Percentiles rank a stretch among this genome's conserved stretches.
These are phyloP conservation scores for Thozetella sp. DNA, from an alignment of 495 filamentous ascomycete genomes.

Conservation along the genomic window DNA sequence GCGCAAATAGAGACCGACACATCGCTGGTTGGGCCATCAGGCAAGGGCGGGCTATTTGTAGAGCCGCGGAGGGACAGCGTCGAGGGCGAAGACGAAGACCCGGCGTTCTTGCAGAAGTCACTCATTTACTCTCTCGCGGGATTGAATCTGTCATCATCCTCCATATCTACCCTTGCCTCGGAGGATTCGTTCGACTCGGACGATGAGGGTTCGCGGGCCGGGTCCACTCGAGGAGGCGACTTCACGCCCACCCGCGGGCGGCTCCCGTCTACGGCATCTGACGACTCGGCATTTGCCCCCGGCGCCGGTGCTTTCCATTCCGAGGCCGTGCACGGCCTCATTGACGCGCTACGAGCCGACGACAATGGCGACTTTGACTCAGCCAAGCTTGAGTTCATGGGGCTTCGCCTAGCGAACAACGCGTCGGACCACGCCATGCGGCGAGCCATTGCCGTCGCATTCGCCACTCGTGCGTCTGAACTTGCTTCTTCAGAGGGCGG, in stretches of 20 bases:
- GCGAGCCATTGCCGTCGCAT: slow-evolving; percentile 79
- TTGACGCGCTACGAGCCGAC: slow-evolving; percentile 68
- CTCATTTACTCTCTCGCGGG: slow-evolving; percentile 70
- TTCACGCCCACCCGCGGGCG: slow-evolving; percentile 34
- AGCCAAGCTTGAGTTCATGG: slow-evolving; percentile 87
- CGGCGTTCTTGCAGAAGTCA: slow-evolving; percentile 33
- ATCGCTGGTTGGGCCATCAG: slow-evolving; percentile 55
- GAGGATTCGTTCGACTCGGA: slow-evolving; percentile 40
- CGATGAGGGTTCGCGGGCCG: slow-evolving; percentile 26
- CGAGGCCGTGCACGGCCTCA: slow-evolving; percentile 81
- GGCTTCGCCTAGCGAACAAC: slow-evolving; percentile 84
- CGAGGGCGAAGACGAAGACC: slow-evolving; percentile 47
- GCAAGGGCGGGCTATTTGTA: slow-evolving; percentile 50
- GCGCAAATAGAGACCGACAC: slow-evolving; percentile 51
- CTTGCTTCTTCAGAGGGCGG: slow-evolving; percentile 61
- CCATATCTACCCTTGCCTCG: slow-evolving; percentile 65
- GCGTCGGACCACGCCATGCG: slow-evolving; percentile 87
- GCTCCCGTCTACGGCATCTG: slow-evolving; percentile 52
- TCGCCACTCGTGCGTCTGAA: slow-evolving; percentile 78
- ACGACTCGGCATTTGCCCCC: slow-evolving; percentile 39
- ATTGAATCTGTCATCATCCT: slow-evolving; percentile 72
- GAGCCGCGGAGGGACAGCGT: slow-evolving; percentile 52
- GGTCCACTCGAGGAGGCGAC: slow-evolving; percentile 12
- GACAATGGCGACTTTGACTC: slow-evolving; percentile 75
- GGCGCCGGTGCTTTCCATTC: slow-evolving; percentile 74